These are phyloP conservation scores for Collybia mongolica DNA, from an alignment of 768 basidiomycete genomes.

Conservation along the genomic window DNA sequence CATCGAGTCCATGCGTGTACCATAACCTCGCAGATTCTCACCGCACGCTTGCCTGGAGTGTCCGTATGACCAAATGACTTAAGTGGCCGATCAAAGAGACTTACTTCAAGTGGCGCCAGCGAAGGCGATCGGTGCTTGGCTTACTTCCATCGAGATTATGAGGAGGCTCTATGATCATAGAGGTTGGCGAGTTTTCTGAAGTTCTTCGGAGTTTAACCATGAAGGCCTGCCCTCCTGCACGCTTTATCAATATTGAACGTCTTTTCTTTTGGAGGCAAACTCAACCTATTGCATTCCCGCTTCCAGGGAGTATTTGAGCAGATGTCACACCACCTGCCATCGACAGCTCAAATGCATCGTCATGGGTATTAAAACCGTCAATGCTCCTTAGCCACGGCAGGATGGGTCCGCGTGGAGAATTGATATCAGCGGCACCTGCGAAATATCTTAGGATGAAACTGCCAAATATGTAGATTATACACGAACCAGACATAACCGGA, in stretches of 20 bases:
- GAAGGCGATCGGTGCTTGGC: conserved; percentile 39
- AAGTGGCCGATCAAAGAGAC: conserved; percentile 11
- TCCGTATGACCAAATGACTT: conserved; percentile 5
- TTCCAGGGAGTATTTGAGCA: conserved; percentile 78
- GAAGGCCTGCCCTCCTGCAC: conserved; percentile 82
- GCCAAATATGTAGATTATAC: neutral
- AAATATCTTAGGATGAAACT: neutral
- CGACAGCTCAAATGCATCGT: conserved; percentile 68
- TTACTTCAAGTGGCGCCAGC: conserved; percentile 85
- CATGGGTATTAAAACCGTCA: conserved; percentile 87
- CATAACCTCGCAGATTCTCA: conserved; percentile 44
- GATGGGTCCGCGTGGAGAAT: conserved; percentile 66
- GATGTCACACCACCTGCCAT: conserved; percentile 90
- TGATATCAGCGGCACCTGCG: conserved; percentile 52
- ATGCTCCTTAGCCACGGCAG: conserved; percentile 79
- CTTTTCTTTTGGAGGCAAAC: neutral
- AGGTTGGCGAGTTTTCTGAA: conserved; percentile 67
- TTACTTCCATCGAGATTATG: conserved; percentile 51
- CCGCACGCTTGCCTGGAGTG: conserved; percentile 59
- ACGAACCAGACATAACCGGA: conserved; percentile 50
- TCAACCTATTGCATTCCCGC: conserved; percentile 70
- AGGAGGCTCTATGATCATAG: conserved; percentile 86
- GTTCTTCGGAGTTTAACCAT: conserved; percentile 84
- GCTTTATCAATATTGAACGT: neutral
- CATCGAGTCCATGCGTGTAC: conserved; percentile 72